A percentile compares a stretch with the other conserved stretches of the same genome.
These are phyloP conservation scores for Candida ponderosae DNA, from an alignment of 805 yeast species.

Conservation along the genomic window DNA sequence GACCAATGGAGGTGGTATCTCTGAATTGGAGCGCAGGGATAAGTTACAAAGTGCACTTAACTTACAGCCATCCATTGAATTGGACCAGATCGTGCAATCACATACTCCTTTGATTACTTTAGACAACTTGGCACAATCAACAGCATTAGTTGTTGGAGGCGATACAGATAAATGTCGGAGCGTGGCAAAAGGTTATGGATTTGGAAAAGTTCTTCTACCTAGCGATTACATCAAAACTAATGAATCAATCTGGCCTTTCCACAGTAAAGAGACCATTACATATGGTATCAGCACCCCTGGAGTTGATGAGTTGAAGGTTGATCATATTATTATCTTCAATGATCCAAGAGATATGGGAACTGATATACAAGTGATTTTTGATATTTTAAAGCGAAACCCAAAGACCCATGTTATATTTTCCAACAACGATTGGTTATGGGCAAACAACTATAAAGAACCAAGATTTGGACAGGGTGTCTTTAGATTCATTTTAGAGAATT, in stretches of 20 bases:
- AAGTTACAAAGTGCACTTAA: constrained; percentile 31
- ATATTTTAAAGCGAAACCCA: constrained; percentile 58
- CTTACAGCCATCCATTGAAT: constrained; percentile 23
- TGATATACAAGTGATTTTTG: constrained; percentile 72
- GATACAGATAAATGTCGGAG: constrained; percentile 57
- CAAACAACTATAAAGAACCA: constrained; percentile 69
- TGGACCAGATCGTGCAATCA: constrained; percentile 66
- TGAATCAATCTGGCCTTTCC: constrained; percentile 76
- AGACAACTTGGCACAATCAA: constrained; percentile 36
- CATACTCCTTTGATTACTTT: constrained; percentile 79
- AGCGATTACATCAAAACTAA: constrained; percentile 58
- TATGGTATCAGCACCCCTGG: constrained; percentile 20
- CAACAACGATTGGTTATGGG: constrained; percentile 82
- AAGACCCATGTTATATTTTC: constrained; percentile 70
- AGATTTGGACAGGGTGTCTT: constrained; percentile 92
- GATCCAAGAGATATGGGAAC: constrained; percentile 88
- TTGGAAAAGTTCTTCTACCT: constrained; percentile 64
- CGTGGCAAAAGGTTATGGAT: constrained; percentile 75
- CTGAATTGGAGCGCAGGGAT: constrained; percentile 53
- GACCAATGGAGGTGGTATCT: constrained; percentile 86
- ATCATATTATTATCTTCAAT: constrained; percentile 75
- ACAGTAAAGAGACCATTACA: constrained; percentile 37
- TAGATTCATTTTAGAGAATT: constrained; percentile 49
- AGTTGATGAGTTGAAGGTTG: constrained; percentile 25
- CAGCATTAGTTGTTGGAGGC: constrained; percentile 85